phyloP scores from a whole-genome alignment of 768 basidiomycete genomes.

The Tylopilus sp. region DNA sequence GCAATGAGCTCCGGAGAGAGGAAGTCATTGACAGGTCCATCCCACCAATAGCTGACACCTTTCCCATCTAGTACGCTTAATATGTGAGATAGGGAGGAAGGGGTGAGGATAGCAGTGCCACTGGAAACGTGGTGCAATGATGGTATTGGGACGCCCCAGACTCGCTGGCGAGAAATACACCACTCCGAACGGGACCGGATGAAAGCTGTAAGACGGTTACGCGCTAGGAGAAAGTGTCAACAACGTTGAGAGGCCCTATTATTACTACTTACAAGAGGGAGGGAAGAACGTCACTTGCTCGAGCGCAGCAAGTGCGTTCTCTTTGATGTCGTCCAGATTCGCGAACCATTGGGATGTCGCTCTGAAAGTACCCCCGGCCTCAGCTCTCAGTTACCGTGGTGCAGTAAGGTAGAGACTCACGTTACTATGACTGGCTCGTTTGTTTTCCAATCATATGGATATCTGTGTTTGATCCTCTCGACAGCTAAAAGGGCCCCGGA shows the following conservation, averaged over 20 bases:
- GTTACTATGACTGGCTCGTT: slow-evolving; percentile 88
- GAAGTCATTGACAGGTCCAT: slow-evolving; percentile 79
- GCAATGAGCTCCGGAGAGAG: slow-evolving; percentile 56
- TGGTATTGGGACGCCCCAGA: slow-evolving; percentile 97
- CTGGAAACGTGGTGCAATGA: slow-evolving; percentile 67
- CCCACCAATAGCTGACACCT: slow-evolving; percentile 90
- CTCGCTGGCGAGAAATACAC: slow-evolving; percentile 97
- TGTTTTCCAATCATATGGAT: slow-evolving; percentile 97
- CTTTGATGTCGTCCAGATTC: slow-evolving; percentile 82
- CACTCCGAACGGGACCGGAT: slow-evolving; percentile 89
- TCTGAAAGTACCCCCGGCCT: slow-evolving; percentile 34
- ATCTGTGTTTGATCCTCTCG: slow-evolving; percentile 76
- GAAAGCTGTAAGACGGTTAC: slow-evolving; percentile 82
- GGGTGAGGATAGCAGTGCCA: slow-evolving; percentile 61
- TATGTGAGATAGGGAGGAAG: slow-evolving; percentile 69
- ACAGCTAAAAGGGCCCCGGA: slow-evolving; percentile 56
- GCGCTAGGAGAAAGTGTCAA: slow-evolving; percentile 47
- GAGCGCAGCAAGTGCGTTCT: slow-evolving; percentile 65
- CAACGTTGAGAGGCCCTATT: not conserved
- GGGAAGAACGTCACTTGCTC: slow-evolving; percentile 75
- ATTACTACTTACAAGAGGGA: slow-evolving; percentile 52
- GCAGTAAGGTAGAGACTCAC: slow-evolving; percentile 36
- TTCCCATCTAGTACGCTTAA: slow-evolving; percentile 66
- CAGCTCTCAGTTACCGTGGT: not conserved
- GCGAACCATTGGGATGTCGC: slow-evolving; percentile 99